Base-by-base conservation (phyloP, 2,329 filamentous ascomycete species). In the Fusarium solani-melongenae region DNA sequence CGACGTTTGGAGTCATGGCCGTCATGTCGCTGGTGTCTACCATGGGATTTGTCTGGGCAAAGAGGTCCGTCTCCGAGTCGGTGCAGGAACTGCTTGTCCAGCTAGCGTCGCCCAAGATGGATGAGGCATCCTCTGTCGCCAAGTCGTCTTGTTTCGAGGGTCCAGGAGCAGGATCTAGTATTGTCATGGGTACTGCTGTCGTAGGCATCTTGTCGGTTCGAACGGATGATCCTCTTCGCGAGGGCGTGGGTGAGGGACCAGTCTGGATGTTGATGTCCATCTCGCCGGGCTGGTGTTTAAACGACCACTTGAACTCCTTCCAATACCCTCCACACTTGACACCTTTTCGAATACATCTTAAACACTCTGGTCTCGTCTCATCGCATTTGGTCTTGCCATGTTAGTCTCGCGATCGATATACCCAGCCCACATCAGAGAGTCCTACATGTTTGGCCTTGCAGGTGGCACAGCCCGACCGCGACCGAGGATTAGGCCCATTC, bases 301-400 rank as follows among this genome's bases (percentile, higher is more conserved):
- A 84, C 0, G 83, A 84, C 83, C 83, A 85, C 39, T 81, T 82
- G 51, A 84, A 79, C 22, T 80, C 79, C 24, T 73, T 73, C 70
- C 74, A 74, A 20, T 80, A 80, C 5, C 79, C 79, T 4, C 74
- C 77, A 41, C 79, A 80, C 15, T 72, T 73, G 17, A 79, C 72
- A 6, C 79, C 79, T 38, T 80, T 80, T 3, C 73, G 71, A 11
- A 72, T 66, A 64, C 79, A 80, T 55, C 73, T 74, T 12, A 73
- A 64, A 57, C 79, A 80, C 31, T 75, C 75, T 3, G 79, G 79
- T 51, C 77, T 77, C 44, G 78, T 75, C 58, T 80, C 79, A 41
- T 80, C 79, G 69, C 79, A 80, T 79, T 80, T 80, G 9, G 78
- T 75, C 79, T 80, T 63, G 15, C 27, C 11, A 51, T 31, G 36